phyloP scores from a whole-genome alignment of 169 alveolate genomes.

The Cryptosporidium muris region DNA sequence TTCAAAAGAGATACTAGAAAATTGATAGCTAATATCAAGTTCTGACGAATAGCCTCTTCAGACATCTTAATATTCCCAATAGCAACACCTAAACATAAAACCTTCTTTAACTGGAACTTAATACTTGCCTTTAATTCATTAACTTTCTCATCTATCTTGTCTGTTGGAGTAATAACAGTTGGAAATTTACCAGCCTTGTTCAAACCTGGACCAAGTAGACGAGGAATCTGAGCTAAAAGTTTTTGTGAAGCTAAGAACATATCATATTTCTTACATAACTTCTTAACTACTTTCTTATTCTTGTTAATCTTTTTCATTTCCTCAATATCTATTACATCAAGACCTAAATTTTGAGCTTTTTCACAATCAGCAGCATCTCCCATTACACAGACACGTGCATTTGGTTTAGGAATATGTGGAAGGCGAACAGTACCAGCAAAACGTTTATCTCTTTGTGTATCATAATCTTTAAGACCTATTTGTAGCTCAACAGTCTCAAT shows the following conservation, averaged over 20 bases:
- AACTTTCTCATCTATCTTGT: constrained; percentile 94
- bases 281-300: constrained; percentile 98
- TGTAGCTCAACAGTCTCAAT: constrained; percentile 98
- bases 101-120: constrained; percentile 92
- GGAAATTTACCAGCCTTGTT: constrained; percentile 99
- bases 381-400: constrained; percentile 95
- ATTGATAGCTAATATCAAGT: constrained; percentile 95
- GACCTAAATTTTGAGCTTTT: constrained; percentile 94
- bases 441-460: constrained; percentile 99
- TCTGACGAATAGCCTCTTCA: constrained; percentile 97
- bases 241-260: constrained; percentile 98
- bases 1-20: constrained; percentile 97
- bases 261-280: constrained; percentile 94
- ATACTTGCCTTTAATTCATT: constrained; percentile 93
- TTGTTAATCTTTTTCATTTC: constrained; percentile 98
- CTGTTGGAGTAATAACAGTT: constrained; percentile 95
- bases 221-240: constrained; percentile 97
- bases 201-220: constrained; percentile 98
- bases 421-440: constrained; percentile 98
- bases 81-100: constrained; percentile 98
- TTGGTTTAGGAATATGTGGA: constrained; percentile 95
- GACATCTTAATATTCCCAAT: constrained; percentile 97
- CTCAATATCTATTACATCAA: constrained; percentile 97
- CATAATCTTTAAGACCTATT: constrained; percentile 98
- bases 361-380: constrained; percentile 99